Base-by-base conservation (phyloP, 2,329 filamentous ascomycete species). In the Bipolaris zeicola region DNA sequence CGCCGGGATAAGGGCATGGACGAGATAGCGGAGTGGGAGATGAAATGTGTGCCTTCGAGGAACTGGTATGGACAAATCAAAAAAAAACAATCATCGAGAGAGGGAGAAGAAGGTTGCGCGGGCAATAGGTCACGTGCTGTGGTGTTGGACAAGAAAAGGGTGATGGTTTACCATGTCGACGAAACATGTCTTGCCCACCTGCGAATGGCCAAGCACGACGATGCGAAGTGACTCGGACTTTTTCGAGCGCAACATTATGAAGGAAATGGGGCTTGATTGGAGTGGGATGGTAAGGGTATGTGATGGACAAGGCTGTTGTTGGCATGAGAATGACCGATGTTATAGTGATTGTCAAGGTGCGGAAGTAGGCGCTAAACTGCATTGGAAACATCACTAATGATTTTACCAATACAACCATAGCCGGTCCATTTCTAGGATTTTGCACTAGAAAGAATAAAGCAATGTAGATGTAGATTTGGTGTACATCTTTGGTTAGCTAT, bases 111-210 rank as follows among this genome's bases (percentile, higher is more conserved):
- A 31, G 28, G 36, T 22, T 37, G 36, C 26, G 41, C 16, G 24
- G 18, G 24, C 10, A 22, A 22, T 6, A 16, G 10, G 28, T 31
- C 14, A 24, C 13, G 38, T 41, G 18, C 11, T 33, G 39, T 60
- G 42, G 5, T 20, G 16, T 6, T 22, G 6, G 18, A 20, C 38
- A 22, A 22, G 38, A 13, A 13, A 24, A 41, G 20, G 38, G 26
- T 28, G 8, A 26, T 16, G 26, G 22, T 14, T 14, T 58, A 63
- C 63, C 63, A 64, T 66, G 59, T 72, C 69, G 11, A 48, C 52
- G 50, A 72, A 64, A 45, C 65, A 67, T 42, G 69, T 69, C 43
- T 72, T 71, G 16, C 69, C 68, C 1, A 68, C 64, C 16, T 48
- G 53, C 1, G 56, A 46, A 45, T 68, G 65, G 13, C 68, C 69